Evolutionary conservation across 2,329 filamentous ascomycete genomes (phyloP).

Genomic region (Alternaria incomplexa): DNA sequence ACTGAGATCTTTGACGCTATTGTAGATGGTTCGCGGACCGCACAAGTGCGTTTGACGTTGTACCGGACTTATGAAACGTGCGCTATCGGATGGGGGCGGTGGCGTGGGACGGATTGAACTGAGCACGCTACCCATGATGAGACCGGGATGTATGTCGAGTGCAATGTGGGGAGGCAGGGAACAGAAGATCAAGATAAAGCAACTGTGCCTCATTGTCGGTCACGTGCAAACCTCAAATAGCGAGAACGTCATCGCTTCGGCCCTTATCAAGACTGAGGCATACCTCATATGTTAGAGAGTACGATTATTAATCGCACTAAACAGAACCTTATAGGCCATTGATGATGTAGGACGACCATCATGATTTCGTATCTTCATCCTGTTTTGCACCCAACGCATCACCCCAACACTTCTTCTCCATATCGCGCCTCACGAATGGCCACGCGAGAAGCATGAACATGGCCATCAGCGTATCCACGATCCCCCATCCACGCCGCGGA

Average conservation of each 20-base stretch:
- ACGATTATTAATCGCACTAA: background rate
- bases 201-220: background rate
- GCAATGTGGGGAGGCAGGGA: background rate
- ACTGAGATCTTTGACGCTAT: background rate
- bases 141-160: background rate
- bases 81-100: background rate
- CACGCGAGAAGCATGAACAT: slow-evolving; percentile 6
- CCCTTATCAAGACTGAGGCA: background rate
- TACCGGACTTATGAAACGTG: background rate
- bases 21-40: background rate
- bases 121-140: background rate
- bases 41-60: background rate
- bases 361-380: background rate
- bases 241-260: no score
- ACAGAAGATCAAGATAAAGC: background rate
- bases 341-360: background rate
- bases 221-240: background rate
- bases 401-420: background rate
- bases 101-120: background rate
- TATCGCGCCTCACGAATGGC: background rate
- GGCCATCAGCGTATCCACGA: slow-evolving; percentile 6
- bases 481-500: slow-evolving; percentile 1
- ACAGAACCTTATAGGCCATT: background rate
- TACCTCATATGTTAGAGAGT: background rate
- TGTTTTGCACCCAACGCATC: background rate